Evolutionary conservation across 2,329 filamentous ascomycete species (phyloP).

Genomic region (Penicillium sp.): DNA sequence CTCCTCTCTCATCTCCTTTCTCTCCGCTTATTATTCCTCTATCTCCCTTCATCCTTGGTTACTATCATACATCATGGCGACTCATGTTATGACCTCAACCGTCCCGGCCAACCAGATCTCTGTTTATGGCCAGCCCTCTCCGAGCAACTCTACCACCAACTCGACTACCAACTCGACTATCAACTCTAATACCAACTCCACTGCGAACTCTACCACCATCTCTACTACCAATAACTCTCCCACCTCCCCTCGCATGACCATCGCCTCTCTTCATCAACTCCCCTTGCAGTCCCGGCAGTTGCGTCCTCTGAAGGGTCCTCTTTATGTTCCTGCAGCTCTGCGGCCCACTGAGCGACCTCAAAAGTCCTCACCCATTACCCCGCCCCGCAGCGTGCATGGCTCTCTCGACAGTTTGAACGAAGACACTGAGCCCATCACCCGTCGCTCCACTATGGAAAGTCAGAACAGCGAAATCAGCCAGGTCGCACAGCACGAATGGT

Average conservation of each 20-base stretch:
- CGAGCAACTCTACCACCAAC: slow-evolving; percentile 30
- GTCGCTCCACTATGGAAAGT: slow-evolving; percentile 42
- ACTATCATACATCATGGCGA: slow-evolving; percentile 30
- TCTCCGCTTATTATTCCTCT: too few relatives aligned
- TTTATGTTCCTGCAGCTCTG: slow-evolving; percentile 61
- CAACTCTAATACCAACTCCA: background rate
- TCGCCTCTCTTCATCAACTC: slow-evolving; percentile 35
- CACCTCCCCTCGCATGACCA: slow-evolving; percentile 47
- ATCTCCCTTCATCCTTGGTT: background rate
- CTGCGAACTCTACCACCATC: slow-evolving; percentile 46
- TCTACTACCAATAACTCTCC: slow-evolving; percentile 55
- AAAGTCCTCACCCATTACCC: slow-evolving; percentile 45
- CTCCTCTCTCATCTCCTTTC: too few relatives aligned
- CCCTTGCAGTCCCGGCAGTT: slow-evolving; percentile 53
- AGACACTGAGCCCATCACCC: slow-evolving; percentile 35
- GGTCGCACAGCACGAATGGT: slow-evolving; percentile 52
- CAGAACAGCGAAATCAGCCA: slow-evolving; percentile 45
- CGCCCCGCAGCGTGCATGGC: slow-evolving; percentile 53
- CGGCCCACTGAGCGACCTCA: slow-evolving; percentile 56
- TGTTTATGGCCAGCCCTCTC: slow-evolving; percentile 42
- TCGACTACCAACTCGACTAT: slow-evolving; percentile 39
- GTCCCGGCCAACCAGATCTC: slow-evolving; percentile 33
- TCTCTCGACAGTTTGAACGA: slow-evolving; percentile 50
- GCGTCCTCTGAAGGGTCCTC: slow-evolving; percentile 56
- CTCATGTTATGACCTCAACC: slow-evolving; percentile 32